phyloP scores from a whole-genome alignment of 228 moss, liverwort and hornwort genomes.

The Sphagnum fallax region DNA sequence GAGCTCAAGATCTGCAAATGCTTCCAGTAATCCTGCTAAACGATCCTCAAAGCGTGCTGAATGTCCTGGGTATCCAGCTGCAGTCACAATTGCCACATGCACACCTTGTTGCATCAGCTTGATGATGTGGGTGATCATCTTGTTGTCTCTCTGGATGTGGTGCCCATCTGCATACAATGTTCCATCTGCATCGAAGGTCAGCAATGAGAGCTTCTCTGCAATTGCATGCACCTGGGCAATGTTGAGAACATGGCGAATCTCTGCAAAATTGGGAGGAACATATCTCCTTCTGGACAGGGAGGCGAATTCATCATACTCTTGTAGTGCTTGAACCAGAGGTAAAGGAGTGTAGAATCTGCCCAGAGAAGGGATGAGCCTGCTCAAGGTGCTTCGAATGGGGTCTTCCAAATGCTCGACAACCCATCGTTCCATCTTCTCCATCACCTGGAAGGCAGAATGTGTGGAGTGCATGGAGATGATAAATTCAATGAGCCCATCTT shows the following conservation, averaged over 20 bases:
- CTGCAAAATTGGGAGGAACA: constrained; percentile 91
- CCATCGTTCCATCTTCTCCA: constrained; percentile 94
- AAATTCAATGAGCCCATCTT: constrained; percentile 90
- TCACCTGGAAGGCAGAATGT: constrained; percentile 82
- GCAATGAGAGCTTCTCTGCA: constrained; percentile 60
- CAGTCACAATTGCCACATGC: constrained; percentile 88
- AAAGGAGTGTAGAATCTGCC: constrained; percentile 79
- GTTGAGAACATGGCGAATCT: constrained; percentile 90
- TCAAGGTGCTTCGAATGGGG: constrained; percentile 65
- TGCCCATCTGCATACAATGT: constrained; percentile 91
- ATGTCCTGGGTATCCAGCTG: constrained; percentile 85
- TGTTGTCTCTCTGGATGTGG: constrained; percentile 84
- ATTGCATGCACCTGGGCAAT: constrained; percentile 94
- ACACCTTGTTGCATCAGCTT: constrained; percentile 67
- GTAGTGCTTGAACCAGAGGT: constrained; percentile 71
- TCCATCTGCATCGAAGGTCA: constrained; percentile 92
- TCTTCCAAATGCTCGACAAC: constrained; percentile 86
- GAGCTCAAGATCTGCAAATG: constrained; percentile 59
- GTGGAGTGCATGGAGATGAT: constrained; percentile 91
- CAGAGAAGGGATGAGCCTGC: constrained; percentile 65
- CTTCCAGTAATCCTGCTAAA: constrained; percentile 72
- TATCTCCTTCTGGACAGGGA: constrained; percentile 78
- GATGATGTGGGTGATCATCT: constrained; percentile 89
- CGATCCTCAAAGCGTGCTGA: constrained; percentile 64
- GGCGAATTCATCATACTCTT: constrained; percentile 92